A percentile compares a stretch with the other conserved stretches of the same genome.
These are phyloP conservation scores for Calonectria pseudoturangicola DNA, from an alignment of 2,329 filamentous ascomycete species.

Conservation along the genomic window DNA sequence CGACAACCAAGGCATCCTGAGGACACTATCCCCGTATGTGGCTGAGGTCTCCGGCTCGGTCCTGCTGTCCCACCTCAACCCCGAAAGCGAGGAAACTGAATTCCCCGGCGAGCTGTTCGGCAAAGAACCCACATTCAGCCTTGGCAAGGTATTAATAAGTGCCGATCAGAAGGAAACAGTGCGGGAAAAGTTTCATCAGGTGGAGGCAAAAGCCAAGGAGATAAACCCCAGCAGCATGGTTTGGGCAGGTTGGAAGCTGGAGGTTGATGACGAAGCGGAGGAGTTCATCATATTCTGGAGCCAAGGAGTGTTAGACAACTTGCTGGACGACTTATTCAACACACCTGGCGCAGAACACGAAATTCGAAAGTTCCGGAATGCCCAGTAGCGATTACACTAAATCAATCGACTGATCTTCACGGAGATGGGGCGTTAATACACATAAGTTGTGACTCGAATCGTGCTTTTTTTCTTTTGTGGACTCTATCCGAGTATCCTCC, in stretches of 20 bases:
- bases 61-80: constrained; percentile 64
- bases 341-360: constrained; percentile 47
- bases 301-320: constrained; percentile 59
- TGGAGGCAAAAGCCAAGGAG: constrained; percentile 57
- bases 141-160: constrained; percentile 60
- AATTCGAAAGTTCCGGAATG: constrained; percentile 51
- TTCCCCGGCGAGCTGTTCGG: constrained; percentile 52
- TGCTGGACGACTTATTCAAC: constrained; percentile 54
- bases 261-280: constrained; percentile 58
- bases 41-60: constrained; percentile 57
- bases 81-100: constrained; percentile 53
- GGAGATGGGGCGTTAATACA: constrained; percentile 29
- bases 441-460: constrained; percentile 57
- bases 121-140: constrained; percentile 56
- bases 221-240: constrained; percentile 57
- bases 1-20: constrained; percentile 62
- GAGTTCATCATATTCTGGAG: constrained; percentile 65
- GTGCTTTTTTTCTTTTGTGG: constrained; percentile 58
- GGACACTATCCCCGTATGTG: constrained; percentile 58
- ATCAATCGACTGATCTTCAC: constrained; percentile 38
- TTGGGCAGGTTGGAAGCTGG: constrained; percentile 65
- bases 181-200: constrained; percentile 57
- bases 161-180: constrained; percentile 58
- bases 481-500: constrained; percentile 62
- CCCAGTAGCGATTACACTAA: constrained; percentile 49